Conservation (phyloP, 108 stramenopile species). For the Schizochytrium sp. region DNA sequence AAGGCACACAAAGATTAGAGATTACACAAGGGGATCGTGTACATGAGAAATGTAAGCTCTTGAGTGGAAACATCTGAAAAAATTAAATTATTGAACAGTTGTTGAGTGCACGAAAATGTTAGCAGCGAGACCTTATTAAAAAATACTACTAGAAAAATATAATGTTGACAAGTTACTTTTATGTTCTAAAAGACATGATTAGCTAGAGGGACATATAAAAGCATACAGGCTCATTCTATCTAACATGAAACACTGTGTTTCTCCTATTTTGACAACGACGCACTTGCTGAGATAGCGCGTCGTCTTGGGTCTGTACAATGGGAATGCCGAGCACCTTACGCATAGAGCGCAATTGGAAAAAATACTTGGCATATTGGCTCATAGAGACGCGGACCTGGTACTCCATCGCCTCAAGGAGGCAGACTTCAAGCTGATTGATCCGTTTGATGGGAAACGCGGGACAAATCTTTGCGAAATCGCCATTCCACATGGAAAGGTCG, state of each 20-base stretch:
- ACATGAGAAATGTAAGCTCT: too few relatives aligned
- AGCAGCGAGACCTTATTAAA: too few relatives aligned
- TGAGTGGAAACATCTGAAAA: too few relatives aligned
- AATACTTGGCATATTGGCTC: constrained; percentile 51
- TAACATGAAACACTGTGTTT: background rate
- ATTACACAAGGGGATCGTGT: too few relatives aligned
- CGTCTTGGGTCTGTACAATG: background rate
- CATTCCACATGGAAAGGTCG: constrained; percentile 96
- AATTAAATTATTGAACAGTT: too few relatives aligned
- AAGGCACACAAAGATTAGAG: too few relatives aligned
- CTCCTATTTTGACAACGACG: background rate
- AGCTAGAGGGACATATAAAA: too few relatives aligned
- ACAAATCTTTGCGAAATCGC: constrained; percentile 84
- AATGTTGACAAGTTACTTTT: too few relatives aligned
- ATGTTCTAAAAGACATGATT: too few relatives aligned
- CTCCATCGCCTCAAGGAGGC: constrained; percentile 45
- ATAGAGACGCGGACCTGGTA: constrained; percentile 50
- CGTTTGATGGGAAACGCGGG: constrained; percentile 84
- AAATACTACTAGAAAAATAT: too few relatives aligned
- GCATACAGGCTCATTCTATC: background rate
- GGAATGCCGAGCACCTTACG: constrained; percentile 35
- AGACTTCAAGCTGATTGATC: constrained; percentile 89
- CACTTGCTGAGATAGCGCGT: background rate
- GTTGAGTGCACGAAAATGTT: too few relatives aligned
- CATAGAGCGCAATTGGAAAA: constrained; percentile 47